Evolutionary conservation across 345 rosid genomes (phyloP), one percentile per base, ranked within the genome.

Genomic region (Combretum micranthum): DNA sequence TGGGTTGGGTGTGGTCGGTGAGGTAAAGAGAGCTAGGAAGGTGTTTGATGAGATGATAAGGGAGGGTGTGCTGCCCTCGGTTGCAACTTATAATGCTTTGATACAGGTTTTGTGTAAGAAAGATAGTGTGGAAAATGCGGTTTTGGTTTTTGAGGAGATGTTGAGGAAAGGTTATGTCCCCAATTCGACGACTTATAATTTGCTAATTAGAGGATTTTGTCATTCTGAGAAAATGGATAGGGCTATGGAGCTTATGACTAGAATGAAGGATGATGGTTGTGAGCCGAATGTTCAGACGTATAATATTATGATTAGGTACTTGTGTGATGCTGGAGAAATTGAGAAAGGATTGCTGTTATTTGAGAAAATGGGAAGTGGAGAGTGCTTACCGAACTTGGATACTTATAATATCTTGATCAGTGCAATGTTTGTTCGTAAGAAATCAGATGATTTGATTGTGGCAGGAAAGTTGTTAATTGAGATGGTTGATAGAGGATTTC

Each of bases 91-190:
- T 60, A 92, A 88, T 72, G 95, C 96, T 58, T 51, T 88, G 65
- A 92, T 88, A 56, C 98, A 92, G 68, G 90, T 84, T 21, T 37
- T 92, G 75, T 92, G 96, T 65, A 92, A 83, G 86, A 86, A 92
- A 74, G 96, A 88, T 68, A 74, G 55, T 15, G 87, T 92, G 17
- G 95, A 84, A 42, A 88, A 78, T 63, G 98, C 93, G 12, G 42
- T 88, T 50, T 18, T 51, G 47, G 67, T 86, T 68, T 86, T 92
- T 32, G 87, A 84, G 57, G 93, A 86, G 37, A 92, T 92, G 96
- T 64, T 74, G 82, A 71, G 70, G 60, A 88, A 79, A 69, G 95
- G 90, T 50, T 88, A 84, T 32, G 67, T 68, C 20, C 95, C 93
- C 6, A 88, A 88, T 64, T 68, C 69, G 4, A 81, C 66, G 0